Evolutionary conservation across 805 yeast genomes (phyloP).

Genomic region (Groenewaldozyma tartarivorans): DNA sequence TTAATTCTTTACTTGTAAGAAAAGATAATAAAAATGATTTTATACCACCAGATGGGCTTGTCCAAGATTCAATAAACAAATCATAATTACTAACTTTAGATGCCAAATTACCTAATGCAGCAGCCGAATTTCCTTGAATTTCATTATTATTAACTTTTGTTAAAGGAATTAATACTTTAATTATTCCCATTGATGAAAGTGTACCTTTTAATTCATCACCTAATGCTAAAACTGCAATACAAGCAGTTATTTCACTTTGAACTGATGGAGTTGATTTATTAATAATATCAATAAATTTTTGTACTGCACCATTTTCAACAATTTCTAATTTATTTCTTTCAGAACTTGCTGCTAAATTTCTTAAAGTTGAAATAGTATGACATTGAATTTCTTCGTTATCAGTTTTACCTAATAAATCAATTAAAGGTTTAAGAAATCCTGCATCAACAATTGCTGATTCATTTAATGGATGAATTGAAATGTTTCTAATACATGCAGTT

Average conservation of each 20-base stretch:
- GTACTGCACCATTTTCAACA: conserved; percentile 91
- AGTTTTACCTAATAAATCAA: conserved; percentile 59
- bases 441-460: conserved; percentile 95
- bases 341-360: conserved; percentile 92
- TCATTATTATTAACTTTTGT: conserved; percentile 83
- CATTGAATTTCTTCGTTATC: conserved; percentile 96
- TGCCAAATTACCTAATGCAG: conserved; percentile 92
- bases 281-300: conserved; percentile 82
- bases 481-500: conserved; percentile 95
- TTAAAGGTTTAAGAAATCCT: conserved; percentile 88
- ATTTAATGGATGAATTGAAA: conserved; percentile 91
- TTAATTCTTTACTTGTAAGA: conserved; percentile 73
- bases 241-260: conserved; percentile 93
- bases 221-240: conserved; percentile 91
- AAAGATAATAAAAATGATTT: conserved; percentile 74
- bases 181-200: conserved; percentile 71
- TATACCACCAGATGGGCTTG: conserved; percentile 73
- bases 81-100: conserved; percentile 81
- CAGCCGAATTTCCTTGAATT: conserved; percentile 97
- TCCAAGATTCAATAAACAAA: conserved; percentile 71
- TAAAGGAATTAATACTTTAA: conserved; percentile 84
- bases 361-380: conserved; percentile 91
- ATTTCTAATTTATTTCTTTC: conserved; percentile 88
- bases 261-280: conserved; percentile 81
- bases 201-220: conserved; percentile 90